These are phyloP conservation scores for Ustilago hordei DNA, from an alignment of 1,284 basidiomycete species.

Conservation along the genomic window DNA sequence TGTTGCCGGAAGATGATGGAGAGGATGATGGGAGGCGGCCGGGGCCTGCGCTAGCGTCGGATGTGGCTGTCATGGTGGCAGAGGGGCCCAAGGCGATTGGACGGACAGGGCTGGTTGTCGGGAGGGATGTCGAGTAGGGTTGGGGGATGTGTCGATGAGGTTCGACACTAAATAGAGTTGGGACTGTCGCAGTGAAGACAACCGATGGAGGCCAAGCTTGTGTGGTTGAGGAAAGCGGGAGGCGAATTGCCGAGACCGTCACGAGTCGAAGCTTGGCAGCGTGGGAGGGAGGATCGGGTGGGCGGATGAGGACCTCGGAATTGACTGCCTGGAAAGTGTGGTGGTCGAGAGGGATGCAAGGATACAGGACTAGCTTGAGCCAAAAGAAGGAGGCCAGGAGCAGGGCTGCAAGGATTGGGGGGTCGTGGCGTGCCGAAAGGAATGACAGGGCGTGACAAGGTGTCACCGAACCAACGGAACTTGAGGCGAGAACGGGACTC, in stretches of 20 bases:
- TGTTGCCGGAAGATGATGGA: slow-evolving; percentile 22
- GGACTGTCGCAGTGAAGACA: not conserved
- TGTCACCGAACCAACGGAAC: not conserved
- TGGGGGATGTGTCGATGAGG: not conserved
- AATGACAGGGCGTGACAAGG: not conserved
- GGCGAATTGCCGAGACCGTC: not conserved
- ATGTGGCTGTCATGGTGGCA: slow-evolving; percentile 9
- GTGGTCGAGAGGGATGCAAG: not conserved
- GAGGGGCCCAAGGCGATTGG: not conserved
- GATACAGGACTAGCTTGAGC: not conserved
- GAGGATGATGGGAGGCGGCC: slow-evolving; percentile 22
- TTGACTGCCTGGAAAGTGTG: not conserved
- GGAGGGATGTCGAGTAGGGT: not conserved
- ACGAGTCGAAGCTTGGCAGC: not conserved
- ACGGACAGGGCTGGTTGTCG: not conserved
- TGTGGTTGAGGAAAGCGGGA: not conserved
- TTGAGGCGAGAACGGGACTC: not conserved
- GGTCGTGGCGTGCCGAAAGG: not conserved
- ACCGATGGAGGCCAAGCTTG: not conserved
- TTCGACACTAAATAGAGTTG: not conserved
- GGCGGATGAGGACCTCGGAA: slow-evolving; percentile 16
- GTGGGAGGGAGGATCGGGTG: not conserved
- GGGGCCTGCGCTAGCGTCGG: slow-evolving; percentile 22
- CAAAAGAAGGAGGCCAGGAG: not conserved
- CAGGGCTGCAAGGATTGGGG: not conserved